phyloP scores from a whole-genome alignment of 164 flowering plant genomes.

The Chimonanthus praecox region DNA sequence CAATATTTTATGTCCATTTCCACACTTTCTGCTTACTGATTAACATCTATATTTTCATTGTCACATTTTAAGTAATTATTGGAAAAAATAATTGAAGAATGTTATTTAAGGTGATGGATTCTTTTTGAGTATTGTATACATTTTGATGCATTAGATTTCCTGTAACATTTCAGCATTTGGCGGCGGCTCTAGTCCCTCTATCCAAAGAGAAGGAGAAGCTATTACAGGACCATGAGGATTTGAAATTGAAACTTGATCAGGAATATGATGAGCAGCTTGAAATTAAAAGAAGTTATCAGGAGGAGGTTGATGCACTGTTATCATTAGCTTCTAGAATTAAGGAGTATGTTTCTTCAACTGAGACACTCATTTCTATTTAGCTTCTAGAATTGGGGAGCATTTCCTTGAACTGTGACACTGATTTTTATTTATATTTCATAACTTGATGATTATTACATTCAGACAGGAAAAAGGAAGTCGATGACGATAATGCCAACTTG shows the following conservation, averaged over 20 bases:
- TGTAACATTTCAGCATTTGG: conserved; percentile 57
- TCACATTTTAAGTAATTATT: not conserved
- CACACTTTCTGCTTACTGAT: not conserved
- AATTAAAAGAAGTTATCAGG: conserved; percentile 42
- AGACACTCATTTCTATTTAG: conserved; percentile 22
- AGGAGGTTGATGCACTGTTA: conserved; percentile 50
- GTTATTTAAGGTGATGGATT: not conserved
- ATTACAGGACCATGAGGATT: conserved; percentile 36
- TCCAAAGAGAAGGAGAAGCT: conserved; percentile 65
- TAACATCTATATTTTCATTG: not conserved
- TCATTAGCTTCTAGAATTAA: conserved; percentile 48
- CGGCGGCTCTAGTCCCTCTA: conserved; percentile 59
- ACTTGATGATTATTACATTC: conserved; percentile 4
- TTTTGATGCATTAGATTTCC: not conserved
- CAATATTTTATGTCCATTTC: not conserved
- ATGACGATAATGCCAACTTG: not conserved
- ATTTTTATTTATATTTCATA: not conserved
- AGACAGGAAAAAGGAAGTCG: too few relatives aligned
- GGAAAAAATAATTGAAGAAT: not conserved
- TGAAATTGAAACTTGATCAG: conserved; percentile 50
- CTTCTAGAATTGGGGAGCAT: conserved; percentile 69
- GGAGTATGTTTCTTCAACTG: conserved; percentile 42
- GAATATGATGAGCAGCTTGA: conserved; percentile 56
- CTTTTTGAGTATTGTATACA: not conserved
- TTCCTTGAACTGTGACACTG: conserved; percentile 8